Percentiles rank a stretch among this genome's conserved stretches.
phyloP scores from a whole-genome alignment of 208 protist genomes.

The Trypanosoma melophagium region DNA sequence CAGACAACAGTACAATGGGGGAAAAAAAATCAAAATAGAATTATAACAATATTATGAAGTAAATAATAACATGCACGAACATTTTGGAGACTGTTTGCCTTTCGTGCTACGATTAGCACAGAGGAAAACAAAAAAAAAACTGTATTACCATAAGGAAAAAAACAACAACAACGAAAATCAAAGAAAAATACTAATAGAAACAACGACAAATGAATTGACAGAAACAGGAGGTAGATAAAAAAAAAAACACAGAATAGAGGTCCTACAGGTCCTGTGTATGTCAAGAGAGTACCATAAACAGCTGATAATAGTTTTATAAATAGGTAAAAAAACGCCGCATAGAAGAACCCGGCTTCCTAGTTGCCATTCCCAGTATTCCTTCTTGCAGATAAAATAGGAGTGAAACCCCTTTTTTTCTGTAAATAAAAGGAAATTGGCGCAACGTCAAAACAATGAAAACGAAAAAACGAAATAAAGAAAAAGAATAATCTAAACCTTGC shows the following conservation, averaged over 20 bases:
- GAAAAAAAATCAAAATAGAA: no score
- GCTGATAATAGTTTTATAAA: not conserved
- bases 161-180: conserved; percentile 7
- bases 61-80: no score
- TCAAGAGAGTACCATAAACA: not conserved
- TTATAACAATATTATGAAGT: no score
- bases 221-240: conserved; percentile 1
- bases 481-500: no score
- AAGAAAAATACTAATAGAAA: not conserved
- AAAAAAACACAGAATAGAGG: conserved; percentile 9
- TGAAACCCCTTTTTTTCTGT: no score
- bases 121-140: conserved; percentile 7
- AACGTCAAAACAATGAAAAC: no score
- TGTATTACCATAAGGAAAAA: not conserved
- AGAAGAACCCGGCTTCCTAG: not conserved
- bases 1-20: not conserved
- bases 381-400: no score
- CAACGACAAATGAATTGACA: not conserved
- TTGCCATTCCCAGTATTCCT: no score
- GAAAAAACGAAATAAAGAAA: no score
- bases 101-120: no score
- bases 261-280: not conserved
- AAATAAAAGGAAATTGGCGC: no score
- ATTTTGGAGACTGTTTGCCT: no score
- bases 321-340: conserved; percentile 11